Base-by-base conservation (phyloP, 495 filamentous ascomycete genomes). In the Aspergillus taichungensis region DNA sequence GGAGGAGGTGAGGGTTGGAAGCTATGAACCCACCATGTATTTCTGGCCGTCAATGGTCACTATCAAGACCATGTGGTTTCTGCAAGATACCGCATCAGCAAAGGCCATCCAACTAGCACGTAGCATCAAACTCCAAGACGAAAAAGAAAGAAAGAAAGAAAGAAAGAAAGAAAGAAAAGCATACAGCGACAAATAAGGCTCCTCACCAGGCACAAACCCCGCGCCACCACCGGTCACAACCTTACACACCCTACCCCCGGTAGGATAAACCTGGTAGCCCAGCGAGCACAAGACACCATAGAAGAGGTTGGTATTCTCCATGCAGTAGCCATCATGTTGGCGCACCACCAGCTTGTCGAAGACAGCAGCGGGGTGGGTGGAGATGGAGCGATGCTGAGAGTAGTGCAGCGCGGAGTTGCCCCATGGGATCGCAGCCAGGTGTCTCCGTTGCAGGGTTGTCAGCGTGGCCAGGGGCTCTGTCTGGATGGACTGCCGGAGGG, bases 321-420 rank as follows among this genome's bases (percentile, higher is more conserved):
- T 86, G 62, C 85, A 89, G 50, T 88, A 87, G 0, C 86, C 85
- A 29, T 86, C 86, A 13, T 80, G 60, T n/a, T 75, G 73, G 38
- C 74, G 69, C 27, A 59, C 57, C 6, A 87, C 77, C 31, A 88
- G 74, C 64, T 88, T 88, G 18, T 72, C 52, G 51, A 75, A 88
- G 4, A 88, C 55, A 18, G 71, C 63, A 18, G 80, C 60, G 3
- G 78, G 76, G 42, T 80, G 66, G 6, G 85, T 61, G 3, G 73
- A 75, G 27, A 87, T 68, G 8, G 64, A 62, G 36, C 76, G 77
- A 40, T 73, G 63, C 3, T 62, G 55, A 45, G 56, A 87, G 60
- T 80, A 80, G 48, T 80, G 78, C 27, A 79, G 53, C 6, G 52
- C 62, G 6, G 77, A 61, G 52, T 83, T 87, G 43, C 87, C 85